Evolutionary conservation across 768 basidiomycete species (phyloP).

Genomic region (Peribolospora baueri): DNA sequence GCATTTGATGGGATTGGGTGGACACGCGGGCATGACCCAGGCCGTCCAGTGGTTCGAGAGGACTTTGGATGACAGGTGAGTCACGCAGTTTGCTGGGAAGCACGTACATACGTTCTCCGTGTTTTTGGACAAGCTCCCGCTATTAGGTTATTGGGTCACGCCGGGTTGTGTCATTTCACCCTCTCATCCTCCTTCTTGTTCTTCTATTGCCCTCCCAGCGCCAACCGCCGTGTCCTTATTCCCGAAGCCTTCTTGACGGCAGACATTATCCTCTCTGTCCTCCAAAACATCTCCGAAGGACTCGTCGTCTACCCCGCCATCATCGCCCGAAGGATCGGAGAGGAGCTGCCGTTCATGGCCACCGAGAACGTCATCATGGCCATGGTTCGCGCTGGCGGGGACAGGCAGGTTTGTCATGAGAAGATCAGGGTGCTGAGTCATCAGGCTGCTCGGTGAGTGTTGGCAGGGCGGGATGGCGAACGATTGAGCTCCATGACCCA

Average conservation of each 20-base stretch:
- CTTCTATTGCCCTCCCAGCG: slow-evolving; percentile 27
- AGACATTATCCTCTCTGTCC: slow-evolving; percentile 80
- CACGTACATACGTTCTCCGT: neutral
- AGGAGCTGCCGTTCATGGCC: slow-evolving; percentile 98
- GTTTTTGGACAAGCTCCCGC: neutral
- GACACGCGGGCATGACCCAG: slow-evolving; percentile 84
- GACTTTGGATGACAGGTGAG: slow-evolving; percentile 78
- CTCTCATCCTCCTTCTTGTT: neutral
- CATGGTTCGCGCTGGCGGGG: slow-evolving; percentile 67
- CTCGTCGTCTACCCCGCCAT: slow-evolving; percentile 98
- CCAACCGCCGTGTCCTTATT: slow-evolving; percentile 83
- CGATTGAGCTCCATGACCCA: no score
- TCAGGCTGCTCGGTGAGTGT: slow-evolving; percentile 33
- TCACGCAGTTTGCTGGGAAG: neutral
- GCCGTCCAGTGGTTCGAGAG: slow-evolving; percentile 97
- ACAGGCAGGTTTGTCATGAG: slow-evolving; percentile 91
- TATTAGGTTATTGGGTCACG: neutral
- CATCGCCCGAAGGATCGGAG: slow-evolving; percentile 67
- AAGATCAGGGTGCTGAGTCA: slow-evolving; percentile 85
- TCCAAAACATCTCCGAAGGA: slow-evolving; percentile 91
- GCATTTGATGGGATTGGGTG: slow-evolving; percentile 84
- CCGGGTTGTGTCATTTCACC: neutral
- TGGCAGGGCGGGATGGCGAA: no score
- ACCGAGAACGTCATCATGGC: slow-evolving; percentile 99
- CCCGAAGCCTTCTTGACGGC: slow-evolving; percentile 94